Conservation (phyloP, 805 yeast species). For the Nakazawaea wickerhamii region DNA sequence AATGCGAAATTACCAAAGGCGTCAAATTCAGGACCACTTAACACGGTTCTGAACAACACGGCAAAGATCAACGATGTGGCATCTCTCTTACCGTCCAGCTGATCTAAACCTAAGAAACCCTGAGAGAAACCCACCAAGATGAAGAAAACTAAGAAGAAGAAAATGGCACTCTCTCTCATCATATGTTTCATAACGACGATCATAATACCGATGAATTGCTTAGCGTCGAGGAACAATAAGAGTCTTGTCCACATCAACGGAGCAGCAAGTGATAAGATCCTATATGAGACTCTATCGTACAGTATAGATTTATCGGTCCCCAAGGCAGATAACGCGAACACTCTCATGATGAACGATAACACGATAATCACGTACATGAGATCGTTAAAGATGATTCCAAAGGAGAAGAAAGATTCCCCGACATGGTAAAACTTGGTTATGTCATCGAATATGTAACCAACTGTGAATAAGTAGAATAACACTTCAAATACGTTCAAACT, state of each 20-base stretch:
- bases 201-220: slow-evolving; percentile 82
- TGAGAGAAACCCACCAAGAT: slow-evolving; percentile 79
- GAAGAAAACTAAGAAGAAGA: slow-evolving; percentile 66
- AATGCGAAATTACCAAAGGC: slow-evolving; percentile 70
- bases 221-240: slow-evolving; percentile 70
- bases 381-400: slow-evolving; percentile 78
- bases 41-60: slow-evolving; percentile 63
- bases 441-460: slow-evolving; percentile 67
- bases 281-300: slow-evolving; percentile 55
- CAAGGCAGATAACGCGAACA: slow-evolving; percentile 31
- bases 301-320: slow-evolving; percentile 22
- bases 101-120: slow-evolving; percentile 82
- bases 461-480: slow-evolving; percentile 57
- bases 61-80: slow-evolving; percentile 60
- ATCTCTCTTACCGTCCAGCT: slow-evolving; percentile 79
- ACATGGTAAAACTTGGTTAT: slow-evolving; percentile 66
- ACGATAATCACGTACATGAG: slow-evolving; percentile 52
- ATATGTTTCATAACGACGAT: slow-evolving; percentile 77
- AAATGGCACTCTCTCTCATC: slow-evolving; percentile 83
- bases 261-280: slow-evolving; percentile 72
- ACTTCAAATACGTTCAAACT: slow-evolving; percentile 44
- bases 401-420: slow-evolving; percentile 65
- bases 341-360: slow-evolving; percentile 50
- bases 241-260: slow-evolving; percentile 85
- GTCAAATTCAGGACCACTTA: slow-evolving; percentile 69